Evolutionary conservation across 345 rosid genomes (phyloP), one percentile per base, ranked within the genome.

Genomic region (Dipteronia sinensis): DNA sequence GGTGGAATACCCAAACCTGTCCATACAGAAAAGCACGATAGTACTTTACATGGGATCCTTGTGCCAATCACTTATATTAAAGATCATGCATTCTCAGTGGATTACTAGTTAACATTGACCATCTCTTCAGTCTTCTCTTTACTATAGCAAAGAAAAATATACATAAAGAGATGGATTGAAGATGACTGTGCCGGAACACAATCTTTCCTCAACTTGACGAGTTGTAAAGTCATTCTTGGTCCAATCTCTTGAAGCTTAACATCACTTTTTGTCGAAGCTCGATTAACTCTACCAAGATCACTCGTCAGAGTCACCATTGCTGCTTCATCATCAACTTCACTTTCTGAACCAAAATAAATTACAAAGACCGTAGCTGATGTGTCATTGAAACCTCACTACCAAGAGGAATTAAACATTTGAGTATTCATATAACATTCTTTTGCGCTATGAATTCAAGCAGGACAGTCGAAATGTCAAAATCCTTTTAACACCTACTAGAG

Each of bases 291-390:
- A 72, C 96, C 92, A 65, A 93, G 85, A 85, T 94, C 92, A 81
- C 90, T 87, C 16, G 86, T 76, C 84, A 94, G 75, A 68, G 94
- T 91, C 84, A 97, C 98, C 2, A 88, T 90, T 9, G 99, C 98
- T 7, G 97, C 97, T 82, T 97, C 99, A 72, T 91, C 98, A 73
- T 94, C 98, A 61, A 85, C 93, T 88, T 97, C 98, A 74, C 98
- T 97, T 87, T 94, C 99, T 80, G 98, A 93, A 77, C 19, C 7
- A 15, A 44, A 38, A 13, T 44, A 67, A 70, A 69, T 44, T 17
- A 65, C 7, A 47, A 46, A 8, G 16, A 16, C 58, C 4, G 4
- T 46, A 10, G 20, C 23, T 42, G 46, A 2, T 16, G 19, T 13
- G 42, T 20, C 40, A 73, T 31, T 8, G 2, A 46, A 62, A 10